Evolutionary conservation across 2,329 filamentous ascomycete genomes (phyloP).

Genomic region (Mycosphaerella arachidis): DNA sequence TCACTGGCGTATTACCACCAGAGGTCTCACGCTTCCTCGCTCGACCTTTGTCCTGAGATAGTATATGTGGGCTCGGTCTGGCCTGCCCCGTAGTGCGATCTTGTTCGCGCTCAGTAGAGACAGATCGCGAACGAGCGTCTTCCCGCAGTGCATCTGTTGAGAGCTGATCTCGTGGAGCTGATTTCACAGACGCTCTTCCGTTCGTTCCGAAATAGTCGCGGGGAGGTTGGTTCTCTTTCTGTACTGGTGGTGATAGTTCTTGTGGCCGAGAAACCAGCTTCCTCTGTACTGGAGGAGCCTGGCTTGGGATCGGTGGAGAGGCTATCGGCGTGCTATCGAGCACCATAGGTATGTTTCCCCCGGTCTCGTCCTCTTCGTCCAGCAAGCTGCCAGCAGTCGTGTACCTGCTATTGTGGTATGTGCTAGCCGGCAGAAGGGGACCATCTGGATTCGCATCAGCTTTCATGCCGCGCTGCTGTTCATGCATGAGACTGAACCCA

Average conservation of each 20-base stretch:
- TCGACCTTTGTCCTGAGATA: constrained; percentile 79
- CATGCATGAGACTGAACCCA: constrained; percentile 25
- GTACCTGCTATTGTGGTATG: constrained; percentile 72
- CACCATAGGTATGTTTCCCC: constrained; percentile 48
- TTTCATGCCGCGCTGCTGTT: constrained; percentile 22
- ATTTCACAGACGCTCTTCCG: constrained; percentile 28
- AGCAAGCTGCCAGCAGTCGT: constrained; percentile 62
- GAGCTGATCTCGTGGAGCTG: constrained; percentile 30
- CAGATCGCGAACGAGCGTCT: constrained; percentile 37
- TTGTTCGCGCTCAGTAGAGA: constrained; percentile 42
- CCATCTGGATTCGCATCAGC: constrained; percentile 44
- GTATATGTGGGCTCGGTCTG: constrained; percentile 74
- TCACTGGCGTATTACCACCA: constrained; percentile 25
- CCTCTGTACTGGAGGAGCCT: constrained; percentile 22
- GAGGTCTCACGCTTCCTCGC: constrained; percentile 37
- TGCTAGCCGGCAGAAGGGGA: constrained; percentile 67
- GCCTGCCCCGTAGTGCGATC: constrained; percentile 29
- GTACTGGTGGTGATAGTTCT: constrained; percentile 25
- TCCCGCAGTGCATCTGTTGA: constrained; percentile 33
- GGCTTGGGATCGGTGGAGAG: constrained; percentile 17
- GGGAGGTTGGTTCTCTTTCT: constrained; percentile 29
- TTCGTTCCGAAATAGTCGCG: constrained; percentile 42
- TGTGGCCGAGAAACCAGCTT: constrained; percentile 23
- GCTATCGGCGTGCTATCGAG: constrained; percentile 46
- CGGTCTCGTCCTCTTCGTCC: constrained; percentile 55